Conservation (phyloP, 257 asterid species). For the Leptodermis oblonga region DNA sequence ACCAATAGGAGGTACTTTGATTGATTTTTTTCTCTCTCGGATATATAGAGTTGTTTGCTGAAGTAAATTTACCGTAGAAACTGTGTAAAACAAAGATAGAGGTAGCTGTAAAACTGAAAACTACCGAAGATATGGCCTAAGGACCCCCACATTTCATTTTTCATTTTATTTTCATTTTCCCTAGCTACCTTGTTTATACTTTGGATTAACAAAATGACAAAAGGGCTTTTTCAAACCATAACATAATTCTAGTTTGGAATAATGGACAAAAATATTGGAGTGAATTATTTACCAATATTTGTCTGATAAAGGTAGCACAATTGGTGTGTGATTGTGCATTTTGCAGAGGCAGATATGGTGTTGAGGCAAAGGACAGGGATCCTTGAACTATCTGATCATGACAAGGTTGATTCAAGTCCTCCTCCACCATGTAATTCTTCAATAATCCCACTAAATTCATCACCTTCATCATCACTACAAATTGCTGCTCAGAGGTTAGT, state of each 20-base stretch:
- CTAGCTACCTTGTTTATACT: conserved; percentile 13
- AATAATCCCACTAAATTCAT: conserved; percentile 15
- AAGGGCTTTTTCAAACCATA: neutral
- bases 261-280: conserved; percentile 9
- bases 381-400: conserved; percentile 21
- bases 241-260: neutral
- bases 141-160: conserved; percentile 32
- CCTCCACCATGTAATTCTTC: conserved; percentile 11
- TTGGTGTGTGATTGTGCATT: neutral
- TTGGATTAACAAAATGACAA: neutral
- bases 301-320: conserved; percentile 16
- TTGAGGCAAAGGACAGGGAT: conserved; percentile 32
- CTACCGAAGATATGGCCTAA: too few relatives aligned
- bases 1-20: conserved; percentile 69
- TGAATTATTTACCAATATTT: conserved; percentile 14
- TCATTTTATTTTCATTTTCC: conserved; percentile 24
- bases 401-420: conserved; percentile 24
- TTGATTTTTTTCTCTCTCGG: neutral
- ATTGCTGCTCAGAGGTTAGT: conserved; percentile 46
- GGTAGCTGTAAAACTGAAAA: too few relatives aligned
- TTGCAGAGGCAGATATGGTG: conserved; percentile 35
- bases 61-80: too few relatives aligned
- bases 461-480: conserved; percentile 32
- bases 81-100: too few relatives aligned
- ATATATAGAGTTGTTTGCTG: too few relatives aligned